A percentile compares a stretch with the other conserved stretches of the same genome.
These are phyloP conservation scores for Endocalyx cinctus DNA, from an alignment of 2,329 filamentous ascomycete species.

Conservation along the genomic window DNA sequence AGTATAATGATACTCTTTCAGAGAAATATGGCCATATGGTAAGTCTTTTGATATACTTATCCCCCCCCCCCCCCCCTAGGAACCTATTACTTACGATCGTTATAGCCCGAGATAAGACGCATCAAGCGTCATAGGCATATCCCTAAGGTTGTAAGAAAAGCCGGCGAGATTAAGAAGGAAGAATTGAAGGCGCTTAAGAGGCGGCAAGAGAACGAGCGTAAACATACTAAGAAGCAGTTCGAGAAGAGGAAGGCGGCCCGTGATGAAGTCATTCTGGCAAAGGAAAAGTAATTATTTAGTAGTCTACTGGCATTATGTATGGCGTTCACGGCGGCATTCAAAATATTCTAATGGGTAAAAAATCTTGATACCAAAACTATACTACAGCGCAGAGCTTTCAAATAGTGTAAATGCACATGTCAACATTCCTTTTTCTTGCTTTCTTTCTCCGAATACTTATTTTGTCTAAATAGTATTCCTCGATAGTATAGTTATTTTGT, in stretches of 20 bases:
- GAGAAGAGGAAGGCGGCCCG: constrained; percentile 71
- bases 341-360: constrained; percentile 7
- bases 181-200: constrained; percentile 85
- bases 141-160: constrained; percentile 93
- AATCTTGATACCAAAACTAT: constrained; percentile 16
- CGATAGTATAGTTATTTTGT: no score
- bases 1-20: constrained; percentile 84
- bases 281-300: constrained; percentile 50
- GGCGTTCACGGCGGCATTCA: constrained; percentile 3
- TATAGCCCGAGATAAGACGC: constrained; percentile 73
- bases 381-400: no score
- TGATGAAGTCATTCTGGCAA: constrained; percentile 85
- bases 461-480: no score
- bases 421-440: no score
- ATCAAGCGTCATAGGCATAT: constrained; percentile 90
- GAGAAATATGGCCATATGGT: constrained; percentile 84
- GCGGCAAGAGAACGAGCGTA: constrained; percentile 88
- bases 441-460: no score
- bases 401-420: no score
- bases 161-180: constrained; percentile 86
- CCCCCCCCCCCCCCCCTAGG: no score
- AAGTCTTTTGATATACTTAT: constrained; percentile 6
- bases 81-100: constrained; percentile 10
- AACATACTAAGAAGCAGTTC: constrained; percentile 81
- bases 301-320: no score